phyloP scores from a whole-genome alignment of 1,139 yeast species.

The Kazachstania sp. region DNA sequence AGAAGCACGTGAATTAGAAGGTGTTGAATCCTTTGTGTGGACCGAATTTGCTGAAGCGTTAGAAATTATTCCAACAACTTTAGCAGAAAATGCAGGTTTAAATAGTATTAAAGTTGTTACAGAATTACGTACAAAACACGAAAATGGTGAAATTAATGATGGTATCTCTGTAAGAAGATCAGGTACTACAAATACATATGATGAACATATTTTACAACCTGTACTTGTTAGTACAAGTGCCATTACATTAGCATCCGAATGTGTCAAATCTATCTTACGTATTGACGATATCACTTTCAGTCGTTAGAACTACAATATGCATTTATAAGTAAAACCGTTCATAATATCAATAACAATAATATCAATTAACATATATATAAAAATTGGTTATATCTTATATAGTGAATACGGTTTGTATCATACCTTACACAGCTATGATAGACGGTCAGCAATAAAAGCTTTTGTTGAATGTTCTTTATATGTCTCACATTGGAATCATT shows the following conservation, averaged over 20 bases:
- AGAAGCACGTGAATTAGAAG: conserved; percentile 71
- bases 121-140: conserved; percentile 87
- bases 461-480: no score
- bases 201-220: conserved; percentile 94
- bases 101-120: conserved; percentile 93
- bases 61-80: conserved; percentile 92
- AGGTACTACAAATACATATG: conserved; percentile 83
- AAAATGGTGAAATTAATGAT: conserved; percentile 83
- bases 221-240: conserved; percentile 92
- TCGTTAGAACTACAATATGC: conserved; percentile 35
- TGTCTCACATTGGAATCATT: no score
- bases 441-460: no score
- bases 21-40: conserved; percentile 92
- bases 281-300: conserved; percentile 91
- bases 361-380: neutral
- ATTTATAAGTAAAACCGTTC: neutral
- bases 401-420: no score
- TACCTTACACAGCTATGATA: no score
- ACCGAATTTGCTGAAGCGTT: conserved; percentile 92
- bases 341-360: no score
- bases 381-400: neutral
- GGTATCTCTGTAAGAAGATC: conserved; percentile 94
- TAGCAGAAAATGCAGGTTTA: conserved; percentile 96
- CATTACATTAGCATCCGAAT: conserved; percentile 86
- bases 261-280: conserved; percentile 90